Base-by-base conservation (phyloP, 176 grass and related monocot genomes). In the Triticum urartu region DNA sequence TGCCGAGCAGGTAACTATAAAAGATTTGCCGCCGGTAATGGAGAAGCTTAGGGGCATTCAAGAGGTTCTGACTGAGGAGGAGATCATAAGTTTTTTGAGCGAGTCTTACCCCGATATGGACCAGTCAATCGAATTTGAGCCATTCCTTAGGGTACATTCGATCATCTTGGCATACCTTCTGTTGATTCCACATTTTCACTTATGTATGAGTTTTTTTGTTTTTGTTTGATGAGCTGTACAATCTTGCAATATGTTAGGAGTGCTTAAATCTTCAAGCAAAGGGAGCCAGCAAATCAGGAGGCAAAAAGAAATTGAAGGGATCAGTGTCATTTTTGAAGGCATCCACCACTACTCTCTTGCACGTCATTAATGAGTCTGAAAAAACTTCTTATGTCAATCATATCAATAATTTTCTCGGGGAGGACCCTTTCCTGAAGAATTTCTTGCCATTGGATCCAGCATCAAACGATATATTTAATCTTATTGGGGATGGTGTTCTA, bases 321-420 rank as follows among this genome's bases (percentile, higher is more conserved):
- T 95, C 97, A 17, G 95, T 94, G 7, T 98, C 96, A 32, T 98
- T 98, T 89, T 86, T 98, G 88, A 98, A 95, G 81, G 88, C 96
- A 35, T 93, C 96, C 30, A 98, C 93, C n/a, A 98, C 96, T 20
- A 98, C 96, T 52, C 89, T 94, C 75, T 64, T 98, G 75, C 96
- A 98, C 26, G 90, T 93, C 34, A 98, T 98, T 64, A 98, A 98
- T 9, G 96, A 94, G 68, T 94, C 93, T 10, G 96, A 98, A 80
- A 98, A 98, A 81, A 66, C 84, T 72, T 98, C 96, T 68, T 98
- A 98, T 79, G 91, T 98, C 36, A 86, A 94, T 52, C 96, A 98
- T 70, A 98, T 98, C 83, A 98, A 98, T 43, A 95, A 94, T 84
- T 98, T 94, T 84, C 81, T 98, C 15, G 86, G 92, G 24, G 96